These are phyloP conservation scores for Camellia granthamiana DNA, from an alignment of 148 eudicot species.

Conservation along the genomic window DNA sequence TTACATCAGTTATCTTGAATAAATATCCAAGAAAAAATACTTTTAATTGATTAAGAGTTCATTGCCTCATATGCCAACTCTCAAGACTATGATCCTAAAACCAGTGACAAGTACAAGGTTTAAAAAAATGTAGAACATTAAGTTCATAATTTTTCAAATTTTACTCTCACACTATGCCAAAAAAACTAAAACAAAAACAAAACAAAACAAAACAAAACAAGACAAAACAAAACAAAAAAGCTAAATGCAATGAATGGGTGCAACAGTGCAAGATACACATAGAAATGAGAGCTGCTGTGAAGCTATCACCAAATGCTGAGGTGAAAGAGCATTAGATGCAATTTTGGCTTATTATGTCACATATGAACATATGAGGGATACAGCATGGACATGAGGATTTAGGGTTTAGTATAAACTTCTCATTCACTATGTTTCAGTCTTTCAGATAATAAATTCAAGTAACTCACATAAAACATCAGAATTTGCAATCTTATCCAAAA, in stretches of 20 bases:
- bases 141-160: not conserved
- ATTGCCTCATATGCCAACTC: not conserved
- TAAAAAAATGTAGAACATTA: too few relatives aligned
- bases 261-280: not conserved
- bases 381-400: not conserved
- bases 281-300: not conserved
- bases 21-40: not conserved
- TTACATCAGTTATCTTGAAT: not conserved
- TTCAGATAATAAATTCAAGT: not conserved
- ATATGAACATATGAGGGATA: not conserved
- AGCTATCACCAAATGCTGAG: not conserved
- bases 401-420: not conserved
- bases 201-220: too few relatives aligned
- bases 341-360: not conserved
- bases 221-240: not conserved
- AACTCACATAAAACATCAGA: not conserved
- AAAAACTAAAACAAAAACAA: too few relatives aligned
- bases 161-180: not conserved
- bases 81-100: slow-evolving; percentile 3
- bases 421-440: not conserved
- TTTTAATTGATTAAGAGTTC: not conserved
- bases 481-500: too few relatives aligned
- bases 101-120: not conserved
- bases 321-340: not conserved
- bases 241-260: not conserved